Percentiles rank a stretch among this genome's conserved stretches.
phyloP scores from a whole-genome alignment of 306 rosid genomes.

The Begonia fuchsioides region DNA sequence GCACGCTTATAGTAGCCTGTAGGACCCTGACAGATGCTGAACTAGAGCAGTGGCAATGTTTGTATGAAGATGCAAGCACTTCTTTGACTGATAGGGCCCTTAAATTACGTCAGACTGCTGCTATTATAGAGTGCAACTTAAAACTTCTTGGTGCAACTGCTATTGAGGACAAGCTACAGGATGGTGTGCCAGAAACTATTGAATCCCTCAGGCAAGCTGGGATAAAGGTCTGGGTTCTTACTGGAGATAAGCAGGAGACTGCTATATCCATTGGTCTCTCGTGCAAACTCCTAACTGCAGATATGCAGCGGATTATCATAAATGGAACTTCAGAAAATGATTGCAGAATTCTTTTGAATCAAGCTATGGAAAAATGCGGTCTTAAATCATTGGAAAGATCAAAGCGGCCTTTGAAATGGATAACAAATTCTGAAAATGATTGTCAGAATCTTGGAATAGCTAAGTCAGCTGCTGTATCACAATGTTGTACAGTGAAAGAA shows the following conservation, averaged over 20 bases:
- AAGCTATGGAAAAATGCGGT: slow-evolving; percentile 51
- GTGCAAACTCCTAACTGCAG: slow-evolving; percentile 69
- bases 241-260: slow-evolving; percentile 99
- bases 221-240: slow-evolving; percentile 97
- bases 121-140: slow-evolving; percentile 58
- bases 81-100: slow-evolving; percentile 60
- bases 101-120: slow-evolving; percentile 70
- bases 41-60: slow-evolving; percentile 72
- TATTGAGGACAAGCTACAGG: slow-evolving; percentile 95
- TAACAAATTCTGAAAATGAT: slow-evolving; percentile 22
- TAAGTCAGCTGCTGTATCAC: slow-evolving; percentile 26
- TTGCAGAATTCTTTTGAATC: slow-evolving; percentile 57
- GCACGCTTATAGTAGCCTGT: slow-evolving; percentile 81
- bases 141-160: slow-evolving; percentile 84
- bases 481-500: slow-evolving; percentile 34
- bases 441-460: slow-evolving; percentile 21
- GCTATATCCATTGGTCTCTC: slow-evolving; percentile 92
- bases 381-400: slow-evolving; percentile 24
- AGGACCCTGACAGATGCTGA: slow-evolving; percentile 59
- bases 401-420: slow-evolving; percentile 17
- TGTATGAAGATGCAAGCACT: slow-evolving; percentile 89
- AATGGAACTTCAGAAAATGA: slow-evolving; percentile 67
- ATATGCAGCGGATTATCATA: slow-evolving; percentile 65
- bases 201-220: slow-evolving; percentile 92
- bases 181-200: slow-evolving; percentile 92